phyloP scores from a whole-genome alignment of 768 basidiomycete genomes.

The Tricholoma sp. region DNA sequence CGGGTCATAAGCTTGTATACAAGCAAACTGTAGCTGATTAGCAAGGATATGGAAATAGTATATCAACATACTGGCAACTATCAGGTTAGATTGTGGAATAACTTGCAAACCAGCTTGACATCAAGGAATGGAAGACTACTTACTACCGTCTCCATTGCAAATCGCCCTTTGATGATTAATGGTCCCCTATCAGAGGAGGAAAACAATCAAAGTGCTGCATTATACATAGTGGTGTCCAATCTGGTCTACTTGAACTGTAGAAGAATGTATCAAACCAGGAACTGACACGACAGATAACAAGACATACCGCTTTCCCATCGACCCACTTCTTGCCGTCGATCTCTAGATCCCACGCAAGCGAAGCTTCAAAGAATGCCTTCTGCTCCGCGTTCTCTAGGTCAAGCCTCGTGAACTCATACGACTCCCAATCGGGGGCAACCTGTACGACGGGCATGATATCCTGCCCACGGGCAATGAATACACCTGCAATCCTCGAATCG shows the following conservation, averaged over 20 bases:
- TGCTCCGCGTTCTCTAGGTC: conserved; percentile 70
- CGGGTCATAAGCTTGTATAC: too few relatives aligned
- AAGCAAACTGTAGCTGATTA: too few relatives aligned
- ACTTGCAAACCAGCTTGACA: too few relatives aligned
- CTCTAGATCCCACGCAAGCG: conserved; percentile 2
- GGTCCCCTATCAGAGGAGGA: too few relatives aligned
- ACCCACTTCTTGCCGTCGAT: conserved; percentile 2
- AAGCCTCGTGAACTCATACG: conserved; percentile 74
- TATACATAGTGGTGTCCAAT: background rate
- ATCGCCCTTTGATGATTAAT: too few relatives aligned
- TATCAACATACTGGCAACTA: background rate
- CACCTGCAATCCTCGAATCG: conserved; percentile 79
- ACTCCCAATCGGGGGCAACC: conserved; percentile 89
- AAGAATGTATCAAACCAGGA: background rate
- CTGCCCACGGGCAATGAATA: conserved; percentile 77
- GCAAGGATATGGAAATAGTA: too few relatives aligned
- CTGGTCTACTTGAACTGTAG: background rate
- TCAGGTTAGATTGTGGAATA: background rate
- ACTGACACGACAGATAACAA: background rate
- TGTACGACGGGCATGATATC: conserved; percentile 67
- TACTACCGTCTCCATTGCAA: background rate
- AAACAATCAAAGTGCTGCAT: too few relatives aligned
- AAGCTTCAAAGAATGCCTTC: conserved; percentile 85
- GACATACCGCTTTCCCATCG: background rate
- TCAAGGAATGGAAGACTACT: background rate